These are phyloP conservation scores for Thielaviopsis populi DNA, from an alignment of 2,329 filamentous ascomycete genomes.

Conservation along the genomic window DNA sequence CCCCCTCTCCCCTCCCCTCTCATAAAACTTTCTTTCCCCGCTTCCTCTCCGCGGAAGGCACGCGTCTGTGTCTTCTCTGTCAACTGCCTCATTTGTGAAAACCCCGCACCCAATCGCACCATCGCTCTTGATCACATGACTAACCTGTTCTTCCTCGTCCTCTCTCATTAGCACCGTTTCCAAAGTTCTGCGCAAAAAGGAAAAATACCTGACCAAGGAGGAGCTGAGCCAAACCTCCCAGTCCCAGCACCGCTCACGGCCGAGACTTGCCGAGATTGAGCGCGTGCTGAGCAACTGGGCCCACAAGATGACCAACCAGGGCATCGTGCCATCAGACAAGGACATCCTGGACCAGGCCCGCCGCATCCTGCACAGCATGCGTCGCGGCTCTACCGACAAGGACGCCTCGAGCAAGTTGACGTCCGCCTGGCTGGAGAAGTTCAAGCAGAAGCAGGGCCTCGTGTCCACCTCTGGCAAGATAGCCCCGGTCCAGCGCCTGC, in stretches of 20 bases:
- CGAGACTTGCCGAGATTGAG: slow-evolving; percentile 81
- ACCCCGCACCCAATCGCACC: too few species aligned
- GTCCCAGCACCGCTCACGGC: slow-evolving; percentile 37
- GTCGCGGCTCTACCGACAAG: slow-evolving; percentile 47
- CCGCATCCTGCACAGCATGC: slow-evolving; percentile 62
- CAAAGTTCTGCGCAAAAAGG: slow-evolving; percentile 86
- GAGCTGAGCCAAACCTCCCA: slow-evolving; percentile 44
- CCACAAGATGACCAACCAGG: slow-evolving; percentile 63
- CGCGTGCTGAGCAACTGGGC: slow-evolving; percentile 79
- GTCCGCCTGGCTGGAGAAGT: slow-evolving; percentile 77
- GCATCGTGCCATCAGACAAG: slow-evolving; percentile 58
- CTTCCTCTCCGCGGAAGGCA: too few species aligned
- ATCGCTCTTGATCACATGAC: not conserved
- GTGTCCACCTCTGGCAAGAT: slow-evolving; percentile 35
- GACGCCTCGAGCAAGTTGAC: slow-evolving; percentile 52
- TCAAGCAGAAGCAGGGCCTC: slow-evolving; percentile 73
- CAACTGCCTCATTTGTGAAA: too few species aligned
- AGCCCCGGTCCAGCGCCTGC: slow-evolving; percentile 23
- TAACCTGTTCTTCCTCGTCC: not conserved
- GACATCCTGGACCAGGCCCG: slow-evolving; percentile 72
- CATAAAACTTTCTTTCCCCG: not conserved
- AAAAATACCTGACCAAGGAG: slow-evolving; percentile 76
- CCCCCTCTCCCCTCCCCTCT: not conserved
- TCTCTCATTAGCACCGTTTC: slow-evolving; percentile 67
- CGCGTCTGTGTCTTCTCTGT: too few species aligned